Conservation (phyloP, 2,329 filamentous ascomycete genomes). For the Apiospora kogelbergensis region DNA sequence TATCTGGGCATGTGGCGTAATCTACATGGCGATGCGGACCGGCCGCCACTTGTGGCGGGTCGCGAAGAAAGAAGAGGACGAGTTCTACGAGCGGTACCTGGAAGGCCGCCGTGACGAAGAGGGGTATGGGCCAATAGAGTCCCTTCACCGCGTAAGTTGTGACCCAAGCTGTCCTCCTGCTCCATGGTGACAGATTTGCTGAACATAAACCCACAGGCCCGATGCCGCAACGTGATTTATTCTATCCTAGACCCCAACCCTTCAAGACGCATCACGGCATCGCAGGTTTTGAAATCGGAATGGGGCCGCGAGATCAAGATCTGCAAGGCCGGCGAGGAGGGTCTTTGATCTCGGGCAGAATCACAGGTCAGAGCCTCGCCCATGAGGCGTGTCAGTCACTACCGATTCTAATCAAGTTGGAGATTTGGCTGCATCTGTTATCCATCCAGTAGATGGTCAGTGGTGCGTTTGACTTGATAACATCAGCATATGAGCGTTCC, state of each 20-base stretch:
- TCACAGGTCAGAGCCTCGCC: not conserved
- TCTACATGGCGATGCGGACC: slow-evolving; percentile 99
- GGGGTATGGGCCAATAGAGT: slow-evolving; percentile 95
- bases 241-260: slow-evolving; percentile 97
- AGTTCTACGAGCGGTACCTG: slow-evolving; percentile 93
- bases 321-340: slow-evolving; percentile 95
- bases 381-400: not conserved
- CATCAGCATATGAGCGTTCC: slow-evolving; percentile 7
- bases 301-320: slow-evolving; percentile 98
- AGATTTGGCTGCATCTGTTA: not conserved
- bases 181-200: slow-evolving; percentile 21
- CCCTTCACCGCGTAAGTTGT: slow-evolving; percentile 80
- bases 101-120: slow-evolving; percentile 91
- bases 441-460: slow-evolving; percentile 13
- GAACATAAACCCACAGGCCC: slow-evolving; percentile 61
- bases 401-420: not conserved
- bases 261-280: slow-evolving; percentile 86
- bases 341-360: slow-evolving; percentile 58
- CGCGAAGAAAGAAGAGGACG: slow-evolving; percentile 95
- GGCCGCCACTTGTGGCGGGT: slow-evolving; percentile 94
- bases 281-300: slow-evolving; percentile 95
- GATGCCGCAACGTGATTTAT: slow-evolving; percentile 98
- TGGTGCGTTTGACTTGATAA: not conserved
- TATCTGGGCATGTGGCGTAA: slow-evolving; percentile 97
- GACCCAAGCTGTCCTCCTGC: slow-evolving; percentile 12